Percentiles rank a stretch among this genome's conserved stretches.
Conservation (phyloP, 2,329 filamentous ascomycete genomes). For the Corinectria fuckeliana region DNA sequence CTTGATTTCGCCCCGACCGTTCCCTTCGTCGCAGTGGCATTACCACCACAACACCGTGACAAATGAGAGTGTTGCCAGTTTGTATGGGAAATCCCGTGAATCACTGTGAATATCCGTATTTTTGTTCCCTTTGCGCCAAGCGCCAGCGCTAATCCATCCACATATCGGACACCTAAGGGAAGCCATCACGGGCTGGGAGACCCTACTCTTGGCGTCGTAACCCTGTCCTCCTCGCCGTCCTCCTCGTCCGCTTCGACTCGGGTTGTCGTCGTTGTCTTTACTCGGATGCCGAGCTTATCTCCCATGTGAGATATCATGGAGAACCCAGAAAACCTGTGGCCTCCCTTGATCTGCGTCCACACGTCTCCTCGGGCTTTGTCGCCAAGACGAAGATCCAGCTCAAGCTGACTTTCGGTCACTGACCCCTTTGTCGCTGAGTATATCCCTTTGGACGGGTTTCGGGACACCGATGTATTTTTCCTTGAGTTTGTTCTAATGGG, state of each 20-base stretch:
- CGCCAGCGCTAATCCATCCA: background rate
- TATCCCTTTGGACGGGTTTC: background rate
- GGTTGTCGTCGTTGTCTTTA: slow-evolving; percentile 32
- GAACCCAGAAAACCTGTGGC: slow-evolving; percentile 26
- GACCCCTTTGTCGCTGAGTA: background rate
- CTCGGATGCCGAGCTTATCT: slow-evolving; percentile 30
- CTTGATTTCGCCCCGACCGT: background rate
- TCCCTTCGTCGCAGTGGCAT: background rate
- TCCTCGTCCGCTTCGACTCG: slow-evolving; percentile 1
- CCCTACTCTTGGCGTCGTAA: background rate
- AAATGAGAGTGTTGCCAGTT: slow-evolving; percentile 4
- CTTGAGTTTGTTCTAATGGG: slow-evolving; percentile 4
- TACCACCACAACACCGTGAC: background rate
- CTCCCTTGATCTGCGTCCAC: slow-evolving; percentile 40
- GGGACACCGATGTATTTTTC: slow-evolving; percentile 4
- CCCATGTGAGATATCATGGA: slow-evolving; percentile 34
- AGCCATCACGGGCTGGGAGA: slow-evolving; percentile 6
- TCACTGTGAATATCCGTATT: background rate
- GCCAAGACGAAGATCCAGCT: slow-evolving; percentile 36
- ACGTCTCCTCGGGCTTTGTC: slow-evolving; percentile 42
- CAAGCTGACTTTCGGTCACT: slow-evolving; percentile 34
- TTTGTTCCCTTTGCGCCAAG: background rate
- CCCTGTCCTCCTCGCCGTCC: slow-evolving; percentile 3
- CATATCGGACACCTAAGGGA: background rate
- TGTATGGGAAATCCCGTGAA: background rate